Percentiles rank a stretch among this genome's conserved stretches.
phyloP scores from a whole-genome alignment of 768 basidiomycete genomes.

The Lactarius sanguifluus region DNA sequence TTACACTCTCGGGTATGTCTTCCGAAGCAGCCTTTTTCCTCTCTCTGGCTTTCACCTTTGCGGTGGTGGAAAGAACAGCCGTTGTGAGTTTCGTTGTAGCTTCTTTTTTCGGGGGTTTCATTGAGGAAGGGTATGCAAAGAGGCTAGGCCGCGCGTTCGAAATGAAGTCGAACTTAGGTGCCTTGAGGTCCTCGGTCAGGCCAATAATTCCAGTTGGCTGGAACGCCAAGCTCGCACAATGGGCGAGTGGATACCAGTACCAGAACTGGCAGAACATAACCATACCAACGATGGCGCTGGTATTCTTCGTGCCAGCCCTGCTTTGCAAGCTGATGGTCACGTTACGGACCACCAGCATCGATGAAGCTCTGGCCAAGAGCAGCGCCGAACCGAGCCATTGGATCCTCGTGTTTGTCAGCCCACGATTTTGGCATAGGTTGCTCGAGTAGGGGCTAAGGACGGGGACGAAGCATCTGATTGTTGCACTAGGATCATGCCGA shows the following conservation, averaged over 20 bases:
- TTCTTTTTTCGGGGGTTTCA: constrained; percentile 91
- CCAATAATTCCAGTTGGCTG: constrained; percentile 96
- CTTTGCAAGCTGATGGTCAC: constrained; percentile 93
- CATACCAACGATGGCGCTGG: constrained; percentile 97
- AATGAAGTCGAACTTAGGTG: constrained; percentile 89
- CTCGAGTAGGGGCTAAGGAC: constrained; percentile 74
- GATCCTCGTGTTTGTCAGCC: constrained; percentile 98
- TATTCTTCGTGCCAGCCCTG: constrained; percentile 89
- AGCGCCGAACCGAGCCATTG: constrained; percentile 97
- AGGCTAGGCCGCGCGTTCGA: constrained; percentile 89
- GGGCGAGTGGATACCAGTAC: constrained; percentile 99
- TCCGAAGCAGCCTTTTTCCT: constrained; percentile 88
- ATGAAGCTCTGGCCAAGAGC: constrained; percentile 95
- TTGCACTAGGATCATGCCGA: constrained; percentile 96
- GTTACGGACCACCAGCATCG: constrained; percentile 95
- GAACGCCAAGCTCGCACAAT: constrained; percentile 89
- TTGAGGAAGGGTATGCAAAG: constrained; percentile 87
- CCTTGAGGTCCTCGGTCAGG: constrained; percentile 80
- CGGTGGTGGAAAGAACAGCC: constrained; percentile 95
- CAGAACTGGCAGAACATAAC: constrained; percentile 98
- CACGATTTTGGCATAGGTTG: constrained; percentile 87
- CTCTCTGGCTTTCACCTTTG: constrained; percentile 93
- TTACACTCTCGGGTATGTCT: constrained; percentile 78
- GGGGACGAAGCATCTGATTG: constrained; percentile 90
- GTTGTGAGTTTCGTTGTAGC: constrained; percentile 88